A percentile compares a stretch with the other conserved stretches of the same genome.
These are phyloP conservation scores for Kodamaea arcana DNA, from an alignment of 1,139 yeast genomes.

Conservation along the genomic window DNA sequence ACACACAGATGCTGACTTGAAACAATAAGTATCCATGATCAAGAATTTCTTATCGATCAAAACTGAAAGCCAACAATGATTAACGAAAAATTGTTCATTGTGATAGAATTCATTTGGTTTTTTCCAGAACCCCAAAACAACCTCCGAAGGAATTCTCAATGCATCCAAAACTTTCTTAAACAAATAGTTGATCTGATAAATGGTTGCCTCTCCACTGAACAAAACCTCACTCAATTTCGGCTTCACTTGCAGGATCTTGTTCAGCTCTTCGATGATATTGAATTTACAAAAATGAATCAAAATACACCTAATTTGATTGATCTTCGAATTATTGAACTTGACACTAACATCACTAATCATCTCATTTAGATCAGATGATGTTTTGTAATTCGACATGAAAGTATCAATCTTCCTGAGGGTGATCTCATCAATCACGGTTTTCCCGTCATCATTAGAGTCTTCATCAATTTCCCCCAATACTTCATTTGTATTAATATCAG, in stretches of 20 bases:
- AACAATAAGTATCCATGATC: constrained; percentile 56
- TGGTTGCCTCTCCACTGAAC: constrained; percentile 43
- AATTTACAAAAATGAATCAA: constrained; percentile 40
- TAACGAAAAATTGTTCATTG: constrained; percentile 53
- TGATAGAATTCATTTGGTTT: constrained; percentile 61
- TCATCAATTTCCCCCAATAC: constrained; percentile 20
- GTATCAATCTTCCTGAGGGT: constrained; percentile 27
- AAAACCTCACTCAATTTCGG: constrained; percentile 40
- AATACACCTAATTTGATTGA: constrained; percentile 37
- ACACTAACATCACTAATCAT: constrained; percentile 44
- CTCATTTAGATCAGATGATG: constrained; percentile 36
- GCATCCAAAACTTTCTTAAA: constrained; percentile 71
- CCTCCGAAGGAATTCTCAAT: constrained; percentile 67
- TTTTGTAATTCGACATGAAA: constrained; percentile 30
- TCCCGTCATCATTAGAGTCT: constrained; percentile 4
- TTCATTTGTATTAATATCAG: constrained; percentile 47
- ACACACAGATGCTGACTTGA: constrained; percentile 34
- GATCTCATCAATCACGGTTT: constrained; percentile 14
- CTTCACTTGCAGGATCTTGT: constrained; percentile 36
- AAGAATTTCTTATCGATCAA: constrained; percentile 73
- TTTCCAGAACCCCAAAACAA: constrained; percentile 80
- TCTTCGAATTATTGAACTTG: constrained; percentile 33
- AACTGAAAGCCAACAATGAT: constrained; percentile 89
- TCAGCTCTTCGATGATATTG: constrained; percentile 34
- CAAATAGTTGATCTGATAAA: constrained; percentile 73